Evolutionary conservation across 2,329 filamentous ascomycete genomes (phyloP), one percentile per base, ranked within the genome.

Genomic region (Coleophoma cylindrospora): DNA sequence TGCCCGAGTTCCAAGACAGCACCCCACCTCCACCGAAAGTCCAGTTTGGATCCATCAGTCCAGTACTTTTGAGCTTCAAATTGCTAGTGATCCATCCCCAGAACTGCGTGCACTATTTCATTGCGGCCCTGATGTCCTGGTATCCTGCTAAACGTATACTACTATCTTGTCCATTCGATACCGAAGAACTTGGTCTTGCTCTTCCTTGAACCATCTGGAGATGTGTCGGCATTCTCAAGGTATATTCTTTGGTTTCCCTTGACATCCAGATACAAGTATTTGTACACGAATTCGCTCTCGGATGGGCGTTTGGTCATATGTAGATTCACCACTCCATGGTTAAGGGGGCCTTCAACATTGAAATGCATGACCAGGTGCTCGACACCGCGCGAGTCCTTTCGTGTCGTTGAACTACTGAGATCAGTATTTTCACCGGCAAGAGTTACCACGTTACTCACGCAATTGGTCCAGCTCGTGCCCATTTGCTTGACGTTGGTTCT

Each of bases 291-390:
- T 61, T 90, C 81, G 38, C 89, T 83, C 46, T 75, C 69, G 36
- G 83, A 76, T 2, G 79, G 74, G 34, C 74, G 74, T 67, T 84
- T 89, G 43, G 85, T 77, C 78, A 96, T 82, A 66, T 96, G 90
- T 48, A 95, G 72, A 57, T 83, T 76, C 7, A 90, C 91, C 1
- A 84, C 75, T 13, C 91, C 92, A 22, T 79, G 79, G 48, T 86
- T 87, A 34, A 80, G 72, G 2, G 88, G 85, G 0, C 92, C 92
- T 64, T 91, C 84, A 37, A 95, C 86, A 65, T 94, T 83, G 67
- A 96, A 96, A 59, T 90, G 84, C 79, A 96, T 90, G 55, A 82
- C 72, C 55, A 96, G 67, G 66, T 96, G 91, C 55, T 95, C 85
- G 17, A 83, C 84, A 4, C 91, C 91, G 54, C 82, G 76, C 11